These are phyloP conservation scores for Herpotrichia juniperi DNA, from an alignment of 2,329 filamentous ascomycete species.

Conservation along the genomic window DNA sequence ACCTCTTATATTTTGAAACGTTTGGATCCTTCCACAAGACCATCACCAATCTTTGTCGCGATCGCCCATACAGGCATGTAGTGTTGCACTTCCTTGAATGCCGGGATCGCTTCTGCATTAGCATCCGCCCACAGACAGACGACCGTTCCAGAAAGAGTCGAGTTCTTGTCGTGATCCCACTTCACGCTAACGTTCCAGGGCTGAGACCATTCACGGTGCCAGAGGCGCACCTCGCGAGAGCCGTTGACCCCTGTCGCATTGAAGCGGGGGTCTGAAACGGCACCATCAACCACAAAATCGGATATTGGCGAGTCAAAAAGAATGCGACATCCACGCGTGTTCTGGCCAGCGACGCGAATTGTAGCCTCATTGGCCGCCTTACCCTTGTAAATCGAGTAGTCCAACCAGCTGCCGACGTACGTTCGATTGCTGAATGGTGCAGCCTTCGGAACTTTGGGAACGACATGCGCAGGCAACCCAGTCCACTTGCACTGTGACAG, in stretches of 20 bases:
- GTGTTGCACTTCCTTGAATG: conserved; percentile 77
- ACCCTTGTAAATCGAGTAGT: conserved; percentile 63
- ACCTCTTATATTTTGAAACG: conserved; percentile 55
- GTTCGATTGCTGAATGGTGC: conserved; percentile 32
- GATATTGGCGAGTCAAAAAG: conserved; percentile 72
- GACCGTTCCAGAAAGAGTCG: conserved; percentile 62
- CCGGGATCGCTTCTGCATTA: conserved; percentile 78
- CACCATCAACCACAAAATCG: conserved; percentile 68
- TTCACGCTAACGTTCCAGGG: conserved; percentile 77
- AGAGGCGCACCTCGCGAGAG: conserved; percentile 73
- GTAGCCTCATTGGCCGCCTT: conserved; percentile 59
- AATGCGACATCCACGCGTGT: conserved; percentile 81
- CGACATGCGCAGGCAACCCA: conserved; percentile 70
- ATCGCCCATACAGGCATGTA: conserved; percentile 83
- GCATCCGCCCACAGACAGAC: conserved; percentile 88
- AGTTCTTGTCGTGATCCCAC: conserved; percentile 57
- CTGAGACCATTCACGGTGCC: conserved; percentile 79
- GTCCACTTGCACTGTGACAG: conserved; percentile 73
- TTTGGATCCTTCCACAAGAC: conserved; percentile 81
- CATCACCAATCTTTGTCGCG: conserved; percentile 75
- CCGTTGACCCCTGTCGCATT: conserved; percentile 67
- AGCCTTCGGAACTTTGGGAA: conserved; percentile 44
- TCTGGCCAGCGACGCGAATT: conserved; percentile 71
- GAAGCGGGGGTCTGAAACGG: conserved; percentile 68
- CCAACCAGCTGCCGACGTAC: conserved; percentile 61